Evolutionary conservation across 257 asterid species (phyloP).

Genomic region (Osmanthus fragrans): DNA sequence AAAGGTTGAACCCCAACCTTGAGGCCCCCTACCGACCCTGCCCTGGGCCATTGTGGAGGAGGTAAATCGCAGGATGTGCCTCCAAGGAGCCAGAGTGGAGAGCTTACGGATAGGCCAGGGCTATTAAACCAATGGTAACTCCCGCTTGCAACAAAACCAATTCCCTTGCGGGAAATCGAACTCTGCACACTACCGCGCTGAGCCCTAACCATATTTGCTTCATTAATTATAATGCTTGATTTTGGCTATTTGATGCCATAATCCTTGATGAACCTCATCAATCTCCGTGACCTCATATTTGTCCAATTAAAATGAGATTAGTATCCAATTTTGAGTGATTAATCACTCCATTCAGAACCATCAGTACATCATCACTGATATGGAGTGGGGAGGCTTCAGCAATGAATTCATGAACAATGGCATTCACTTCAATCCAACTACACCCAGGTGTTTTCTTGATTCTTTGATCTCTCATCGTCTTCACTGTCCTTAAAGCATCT

Average conservation of each 20-base stretch:
- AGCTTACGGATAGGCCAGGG: too few species aligned
- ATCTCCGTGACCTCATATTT: slow-evolving; percentile 21
- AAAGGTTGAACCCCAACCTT: too few species aligned
- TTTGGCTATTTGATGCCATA: neutral
- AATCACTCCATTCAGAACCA: slow-evolving; percentile 40
- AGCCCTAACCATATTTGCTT: slow-evolving; percentile 10
- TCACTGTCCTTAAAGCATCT: slow-evolving; percentile 52
- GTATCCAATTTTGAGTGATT: slow-evolving; percentile 37
- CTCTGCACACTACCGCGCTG: too few species aligned
- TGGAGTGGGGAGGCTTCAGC: slow-evolving; percentile 49
- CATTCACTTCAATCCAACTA: slow-evolving; percentile 84
- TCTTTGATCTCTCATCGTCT: slow-evolving; percentile 65
- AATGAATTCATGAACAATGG: slow-evolving; percentile 71
- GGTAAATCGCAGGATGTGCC: too few species aligned
- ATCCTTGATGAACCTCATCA: slow-evolving; percentile 8
- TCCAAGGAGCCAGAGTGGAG: too few species aligned
- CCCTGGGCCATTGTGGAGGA: too few species aligned
- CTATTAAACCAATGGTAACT: too few species aligned
- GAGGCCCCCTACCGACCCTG: too few species aligned
- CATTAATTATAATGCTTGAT: neutral
- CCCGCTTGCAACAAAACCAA: too few species aligned
- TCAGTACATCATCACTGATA: slow-evolving; percentile 21
- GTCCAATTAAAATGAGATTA: slow-evolving; percentile 14
- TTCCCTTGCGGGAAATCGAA: too few species aligned
- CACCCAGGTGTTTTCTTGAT: slow-evolving; percentile 86